Conservation (phyloP, 2,329 filamentous ascomycete species). For the Purpureocillium lavendulum region DNA sequence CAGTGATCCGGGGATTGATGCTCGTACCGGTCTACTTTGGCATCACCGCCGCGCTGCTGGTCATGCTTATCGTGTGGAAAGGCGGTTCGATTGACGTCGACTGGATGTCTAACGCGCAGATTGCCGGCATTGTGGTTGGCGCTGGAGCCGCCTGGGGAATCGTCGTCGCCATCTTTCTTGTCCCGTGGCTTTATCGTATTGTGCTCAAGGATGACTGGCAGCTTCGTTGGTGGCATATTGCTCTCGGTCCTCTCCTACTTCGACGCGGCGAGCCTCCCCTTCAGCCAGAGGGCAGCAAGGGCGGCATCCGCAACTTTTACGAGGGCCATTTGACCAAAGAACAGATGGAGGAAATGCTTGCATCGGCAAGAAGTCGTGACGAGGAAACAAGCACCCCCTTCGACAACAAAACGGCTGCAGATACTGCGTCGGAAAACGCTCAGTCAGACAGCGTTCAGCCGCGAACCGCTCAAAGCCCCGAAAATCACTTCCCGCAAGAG, state of each 20-base stretch:
- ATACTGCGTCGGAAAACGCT: slow-evolving; percentile 14
- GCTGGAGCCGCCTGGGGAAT: slow-evolving; percentile 40
- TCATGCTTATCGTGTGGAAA: slow-evolving; percentile 55
- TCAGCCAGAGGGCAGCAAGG: slow-evolving; percentile 29
- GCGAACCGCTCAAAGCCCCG: not conserved
- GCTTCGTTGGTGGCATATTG: slow-evolving; percentile 45
- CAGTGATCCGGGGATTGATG: slow-evolving; percentile 42
- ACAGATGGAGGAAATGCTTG: slow-evolving; percentile 36
- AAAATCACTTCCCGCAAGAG: slow-evolving; percentile 3
- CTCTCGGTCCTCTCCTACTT: slow-evolving; percentile 44
- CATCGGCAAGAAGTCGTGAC: slow-evolving; percentile 6
- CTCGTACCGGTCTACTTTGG: slow-evolving; percentile 49
- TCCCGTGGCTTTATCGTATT: slow-evolving; percentile 50
- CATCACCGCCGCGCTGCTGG: slow-evolving; percentile 43
- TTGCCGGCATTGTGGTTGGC: slow-evolving; percentile 46
- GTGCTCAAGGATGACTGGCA: slow-evolving; percentile 54
- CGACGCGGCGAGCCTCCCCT: slow-evolving; percentile 30
- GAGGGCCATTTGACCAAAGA: slow-evolving; percentile 44
- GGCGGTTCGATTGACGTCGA: slow-evolving; percentile 36
- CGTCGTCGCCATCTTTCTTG: slow-evolving; percentile 43
- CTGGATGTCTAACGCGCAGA: slow-evolving; percentile 33
- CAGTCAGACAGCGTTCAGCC: slow-evolving; percentile 9
- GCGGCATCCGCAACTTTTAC: slow-evolving; percentile 45
- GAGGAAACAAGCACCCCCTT: no score
- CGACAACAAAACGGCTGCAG: slow-evolving; percentile 10